Evolutionary conservation across 1,139 yeast species (phyloP), one percentile per base, ranked within the genome.

Genomic region (Saccharomyces pastorianus): DNA sequence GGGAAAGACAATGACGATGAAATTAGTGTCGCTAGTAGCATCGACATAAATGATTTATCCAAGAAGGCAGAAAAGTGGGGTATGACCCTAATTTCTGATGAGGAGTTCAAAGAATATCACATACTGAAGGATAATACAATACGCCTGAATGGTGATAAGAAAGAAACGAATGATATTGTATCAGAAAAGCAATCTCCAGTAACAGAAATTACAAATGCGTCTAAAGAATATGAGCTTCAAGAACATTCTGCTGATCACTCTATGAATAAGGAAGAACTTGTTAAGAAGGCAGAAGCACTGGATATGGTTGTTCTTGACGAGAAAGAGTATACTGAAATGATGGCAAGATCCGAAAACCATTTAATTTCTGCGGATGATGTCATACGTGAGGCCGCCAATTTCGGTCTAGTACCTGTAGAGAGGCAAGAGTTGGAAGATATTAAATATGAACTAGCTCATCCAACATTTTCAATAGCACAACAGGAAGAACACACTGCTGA

Each of bases 71-170:
- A 41, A 11, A 46, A 46, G 6, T 26, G 20, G n/a, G 65, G 63
- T n/a, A 50, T 56, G 32, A 58, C 64, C 1, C 52, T 58, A 31
- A 47, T 73, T 17, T 53, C 68, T 7, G 61, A 63, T 38, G 44
- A 38, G 2, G 25, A 20, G 11, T 38, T 38, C 6, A 11, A 17
- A 17, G 44, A 38, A 38, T 38, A 38, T 38, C 44, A 20, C 9
- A 11, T 17, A 11, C 25, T 38, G 11, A 38, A 38, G 25, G 44
- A 38, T 38, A 38, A 8, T 4, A 11, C 25, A 6, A 6, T 11
- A 6, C 11, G 13, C 11, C 2, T 17, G 7, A 9, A 38, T 20
- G 44, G 13, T 38, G 25, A 8, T 6, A 38, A 4, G 1, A 13
- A 38, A 38, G 44, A 11, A 3, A 17, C 13, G 13, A 7, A 38